Base-by-base conservation (phyloP, 2,329 filamentous ascomycete species). In the Fusarium napiforme region DNA sequence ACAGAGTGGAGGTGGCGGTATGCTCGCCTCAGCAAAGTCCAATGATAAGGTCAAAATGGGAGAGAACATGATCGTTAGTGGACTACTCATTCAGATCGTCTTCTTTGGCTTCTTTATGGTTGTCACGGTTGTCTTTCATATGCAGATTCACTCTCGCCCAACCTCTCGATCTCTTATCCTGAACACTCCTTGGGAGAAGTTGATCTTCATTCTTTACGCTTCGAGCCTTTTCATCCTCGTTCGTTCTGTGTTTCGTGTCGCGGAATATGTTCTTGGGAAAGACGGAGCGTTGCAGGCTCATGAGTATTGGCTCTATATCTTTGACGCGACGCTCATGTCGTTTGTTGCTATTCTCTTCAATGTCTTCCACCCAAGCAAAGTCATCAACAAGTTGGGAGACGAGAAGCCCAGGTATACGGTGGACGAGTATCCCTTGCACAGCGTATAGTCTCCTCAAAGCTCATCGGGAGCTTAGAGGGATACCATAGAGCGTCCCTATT, bases 91-190 rank as follows among this genome's bases (percentile, higher is more conserved):
- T 8, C 89, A 91, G 73, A 83, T 90, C 16, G 40, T 87, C 26
- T 84, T 87, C 64, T 89, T 91, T 62, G 82, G 82, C 7, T 80
- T 89, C 59, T 91, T 91, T 71, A 80, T 89, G 32, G 49, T 85
- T 4, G 81, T 84, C 1, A 83, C 86, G 0, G 72, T 83, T 4
- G 70, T 85, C 0, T 89, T 88, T 76, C 85, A 89, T 63, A 53
- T 67, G 10, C 72, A 78, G 12, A 75, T 80, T 49, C 64, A 49
- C 9, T 43, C 45, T 21, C 52, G 62, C 3, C 75, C 72, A 6
- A 75, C 65, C 1, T 47, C 53, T 18, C 61, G 62, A 18, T 75
- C 74, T 1, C 60, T 66, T 30, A 71, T 71, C 18, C 34, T 76
- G n/a, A 47, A 59, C 9, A 73, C 76, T 9, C 84, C 74, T 50